Evolutionary conservation across 495 filamentous ascomycete genomes (phyloP).

Genomic region (Tetracladium setigerum): DNA sequence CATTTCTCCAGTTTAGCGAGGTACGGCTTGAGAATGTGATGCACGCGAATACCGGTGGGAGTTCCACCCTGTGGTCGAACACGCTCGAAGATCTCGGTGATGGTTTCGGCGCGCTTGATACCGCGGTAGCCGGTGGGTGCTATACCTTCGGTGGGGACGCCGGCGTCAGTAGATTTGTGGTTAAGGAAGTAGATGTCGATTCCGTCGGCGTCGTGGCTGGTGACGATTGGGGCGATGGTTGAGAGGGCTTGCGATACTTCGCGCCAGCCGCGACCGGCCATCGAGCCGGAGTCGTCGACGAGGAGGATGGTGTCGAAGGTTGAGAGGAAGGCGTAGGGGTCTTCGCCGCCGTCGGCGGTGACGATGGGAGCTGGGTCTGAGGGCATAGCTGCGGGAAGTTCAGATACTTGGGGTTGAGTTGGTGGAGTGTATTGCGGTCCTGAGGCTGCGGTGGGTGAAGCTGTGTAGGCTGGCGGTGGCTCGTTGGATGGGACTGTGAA

Average conservation of each 20-base stretch:
- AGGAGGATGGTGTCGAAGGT: conserved; percentile 89
- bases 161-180: conserved; percentile 26
- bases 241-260: conserved; percentile 67
- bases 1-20: conserved; percentile 30
- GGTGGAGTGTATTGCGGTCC: conserved; percentile 10
- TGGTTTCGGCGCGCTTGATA: conserved; percentile 41
- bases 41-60: conserved; percentile 66
- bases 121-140: conserved; percentile 44
- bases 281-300: conserved; percentile 87
- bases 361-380: conserved; percentile 3
- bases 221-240: conserved; percentile 79
- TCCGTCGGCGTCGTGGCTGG: conserved; percentile 75
- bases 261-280: conserved; percentile 71
- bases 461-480: conserved; percentile 40
- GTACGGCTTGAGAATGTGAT: conserved; percentile 70
- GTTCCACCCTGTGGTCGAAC: conserved; percentile 63
- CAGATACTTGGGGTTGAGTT: background rate
- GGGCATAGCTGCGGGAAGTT: conserved; percentile 6
- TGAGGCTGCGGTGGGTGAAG: conserved; percentile 20
- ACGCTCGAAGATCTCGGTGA: conserved; percentile 58
- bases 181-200: conserved; percentile 95
- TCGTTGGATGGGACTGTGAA: conserved; percentile 31
- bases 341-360: conserved; percentile 34
- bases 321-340: conserved; percentile 74
- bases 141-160: conserved; percentile 21